Base-by-base conservation (phyloP, 1,284 basidiomycete species). In the Rhodotorula sp. region DNA sequence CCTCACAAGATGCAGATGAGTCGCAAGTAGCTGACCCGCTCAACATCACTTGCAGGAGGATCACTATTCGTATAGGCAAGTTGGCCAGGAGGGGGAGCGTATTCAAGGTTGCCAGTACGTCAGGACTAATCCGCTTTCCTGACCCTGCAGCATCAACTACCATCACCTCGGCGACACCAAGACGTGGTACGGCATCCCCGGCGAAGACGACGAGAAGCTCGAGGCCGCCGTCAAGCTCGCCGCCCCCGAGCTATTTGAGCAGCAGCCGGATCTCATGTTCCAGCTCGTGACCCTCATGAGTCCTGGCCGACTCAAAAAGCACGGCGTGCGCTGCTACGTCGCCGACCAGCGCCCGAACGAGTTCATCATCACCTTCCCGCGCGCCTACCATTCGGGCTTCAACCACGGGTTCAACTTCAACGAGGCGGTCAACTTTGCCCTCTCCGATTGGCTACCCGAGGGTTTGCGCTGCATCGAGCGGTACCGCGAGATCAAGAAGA, bases 161-260 rank as follows among this genome's bases (percentile, higher is more conserved):
- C 78, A 79, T 66, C 95, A 98, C 80, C 97, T 93, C 91, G 95
- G 96, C 48, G 95, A 97, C 80, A 97, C 95, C 56, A 99, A 99
- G 84, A 99, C 95, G 0, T 99, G 96, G 96, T 99, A 99, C 82
- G 95, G 95, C 67, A 90, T 99, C 56, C 95, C 96, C 1, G 96
- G 92, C 33, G 87, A 87, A 66, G 91, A 96, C 77, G 94, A 95
- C 37, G 91, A 93, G 77, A 93, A 92, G 81, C 97, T 99, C 78
- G 96, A 99, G 83, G 88, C 90, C 26, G 95, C 95, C 12, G 97
- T 99, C 82, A 91, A 90, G 82, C 86, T 86, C 63, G 94, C 96
- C 80, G 96, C 96, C 8, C 96, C 96, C 10, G 96, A 99, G 81
- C 86, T 99, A n/a, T 99, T 99, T 80, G 94, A 98, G 79, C 91